Evolutionary conservation across 176 grass and related monocot genomes (phyloP), one percentile per base, ranked within the genome.

Genomic region (Poa pratensis): DNA sequence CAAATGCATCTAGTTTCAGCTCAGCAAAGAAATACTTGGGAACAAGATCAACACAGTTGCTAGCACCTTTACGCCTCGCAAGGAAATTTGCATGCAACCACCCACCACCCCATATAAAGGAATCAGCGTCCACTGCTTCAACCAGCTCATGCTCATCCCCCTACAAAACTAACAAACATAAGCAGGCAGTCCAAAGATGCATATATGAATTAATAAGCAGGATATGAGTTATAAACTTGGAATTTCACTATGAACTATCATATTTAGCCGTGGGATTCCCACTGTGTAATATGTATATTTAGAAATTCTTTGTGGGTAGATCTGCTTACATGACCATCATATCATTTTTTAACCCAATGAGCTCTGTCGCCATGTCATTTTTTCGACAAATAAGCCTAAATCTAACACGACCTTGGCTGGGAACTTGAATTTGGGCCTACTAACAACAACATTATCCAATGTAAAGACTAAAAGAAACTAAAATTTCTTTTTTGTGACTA

Each of bases 71-170:
- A 20, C 7, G 17, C 30, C 1, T 39, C 3, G 64, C 64, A 20
- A 68, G 32, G 64, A 68, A 68, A 68, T 68, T 68, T 10, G 64
- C 32, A 68, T 39, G 64, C 30, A 67, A 9, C 63, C 63, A 67
- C 63, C 7, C 17, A 67, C 63, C 30, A 35, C 30, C 17, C 7
- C 7, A 67, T 3, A 67, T 17, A 10, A 67, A 67, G 6, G 63
- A 9, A 35, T 35, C 7, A 18, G 32, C 63, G 1, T 3, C 30
- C 63, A 67, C 63, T 19, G 15, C 63, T 34, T 67, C 18, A 67
- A 67, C 30, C 1, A 69, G 66, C 66, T 42, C 66, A 13, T 69
- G 9, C 35, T 69, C 66, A 69, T 13, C 66, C 18, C 35, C 66
- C 66, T 69, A 42, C 5, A 64, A 64, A 19, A 68, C 28, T 68